These are phyloP conservation scores for Hyaloperonospora arabidopsidis DNA, from an alignment of 352 stramenopile species.

Conservation along the genomic window DNA sequence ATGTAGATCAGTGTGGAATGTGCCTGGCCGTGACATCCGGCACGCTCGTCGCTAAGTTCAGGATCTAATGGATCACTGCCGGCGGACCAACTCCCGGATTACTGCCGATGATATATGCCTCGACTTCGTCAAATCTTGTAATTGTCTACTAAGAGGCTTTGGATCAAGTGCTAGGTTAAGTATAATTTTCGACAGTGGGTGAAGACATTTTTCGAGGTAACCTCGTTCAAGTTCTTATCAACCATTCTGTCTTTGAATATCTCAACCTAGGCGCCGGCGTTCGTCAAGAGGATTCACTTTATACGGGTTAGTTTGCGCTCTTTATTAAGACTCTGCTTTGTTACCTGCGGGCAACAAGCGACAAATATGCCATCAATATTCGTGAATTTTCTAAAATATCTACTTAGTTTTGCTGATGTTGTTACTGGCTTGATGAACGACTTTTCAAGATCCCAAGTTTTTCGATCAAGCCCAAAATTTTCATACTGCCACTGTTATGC, in stretches of 20 bases:
- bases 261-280: background rate
- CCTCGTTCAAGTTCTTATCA: background rate
- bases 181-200: background rate
- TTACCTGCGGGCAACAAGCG: background rate
- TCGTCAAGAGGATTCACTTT: background rate
- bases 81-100: background rate
- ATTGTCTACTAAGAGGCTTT: background rate
- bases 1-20: background rate
- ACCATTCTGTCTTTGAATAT: background rate
- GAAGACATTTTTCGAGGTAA: background rate
- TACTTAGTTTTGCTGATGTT: background rate
- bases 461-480: background rate
- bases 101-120: background rate
- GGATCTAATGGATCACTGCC: background rate
- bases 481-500: background rate
- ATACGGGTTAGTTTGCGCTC: background rate
- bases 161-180: conserved; percentile 1
- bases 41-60: conserved; percentile 1
- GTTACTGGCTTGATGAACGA: background rate
- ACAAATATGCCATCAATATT: background rate
- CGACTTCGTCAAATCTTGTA: conserved; percentile 1
- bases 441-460: background rate
- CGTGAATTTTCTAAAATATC: background rate
- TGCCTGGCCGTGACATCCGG: background rate
- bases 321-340: background rate